Percentiles rank a stretch among this genome's conserved stretches.
Evolutionary conservation across 2,329 filamentous ascomycete genomes (phyloP).

Genomic region (Aquanectria penicillioides): DNA sequence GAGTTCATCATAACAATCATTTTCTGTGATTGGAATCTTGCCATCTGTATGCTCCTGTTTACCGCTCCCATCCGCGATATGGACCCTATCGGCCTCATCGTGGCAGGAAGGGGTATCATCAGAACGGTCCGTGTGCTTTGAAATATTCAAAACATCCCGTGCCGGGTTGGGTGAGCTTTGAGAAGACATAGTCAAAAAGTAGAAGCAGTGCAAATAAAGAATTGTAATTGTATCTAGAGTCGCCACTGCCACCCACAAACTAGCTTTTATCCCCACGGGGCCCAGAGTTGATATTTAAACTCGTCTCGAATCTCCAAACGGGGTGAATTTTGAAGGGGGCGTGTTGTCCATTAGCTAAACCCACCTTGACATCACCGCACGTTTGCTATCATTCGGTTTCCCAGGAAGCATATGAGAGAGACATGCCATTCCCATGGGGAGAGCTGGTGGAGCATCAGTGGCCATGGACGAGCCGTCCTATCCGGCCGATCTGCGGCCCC

Average conservation of each 20-base stretch:
- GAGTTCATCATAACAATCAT: slow-evolving; percentile 73
- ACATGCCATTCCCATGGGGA: slow-evolving; percentile 22
- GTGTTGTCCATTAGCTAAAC: slow-evolving; percentile 8
- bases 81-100: slow-evolving; percentile 24
- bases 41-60: slow-evolving; percentile 51
- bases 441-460: not conserved
- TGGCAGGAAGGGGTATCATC: slow-evolving; percentile 23
- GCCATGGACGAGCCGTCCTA: slow-evolving; percentile 18
- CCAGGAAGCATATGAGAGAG: slow-evolving; percentile 19
- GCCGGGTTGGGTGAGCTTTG: slow-evolving; percentile 51
- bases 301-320: not conserved
- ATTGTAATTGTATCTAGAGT: not conserved
- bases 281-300: slow-evolving; percentile 24
- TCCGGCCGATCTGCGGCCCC: slow-evolving; percentile 27
- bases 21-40: slow-evolving; percentile 59
- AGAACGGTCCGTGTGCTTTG: slow-evolving; percentile 49
- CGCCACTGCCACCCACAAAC: not conserved
- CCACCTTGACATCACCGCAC: slow-evolving; percentile 36
- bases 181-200: slow-evolving; percentile 38
- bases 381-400: slow-evolving; percentile 12
- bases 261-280: slow-evolving; percentile 8
- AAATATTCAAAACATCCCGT: slow-evolving; percentile 46
- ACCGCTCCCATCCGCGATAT: slow-evolving; percentile 47
- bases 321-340: not conserved
- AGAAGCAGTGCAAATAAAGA: not conserved